Evolutionary conservation across 2,329 filamentous ascomycete species (phyloP).

Genomic region (Aspergillus sp.): DNA sequence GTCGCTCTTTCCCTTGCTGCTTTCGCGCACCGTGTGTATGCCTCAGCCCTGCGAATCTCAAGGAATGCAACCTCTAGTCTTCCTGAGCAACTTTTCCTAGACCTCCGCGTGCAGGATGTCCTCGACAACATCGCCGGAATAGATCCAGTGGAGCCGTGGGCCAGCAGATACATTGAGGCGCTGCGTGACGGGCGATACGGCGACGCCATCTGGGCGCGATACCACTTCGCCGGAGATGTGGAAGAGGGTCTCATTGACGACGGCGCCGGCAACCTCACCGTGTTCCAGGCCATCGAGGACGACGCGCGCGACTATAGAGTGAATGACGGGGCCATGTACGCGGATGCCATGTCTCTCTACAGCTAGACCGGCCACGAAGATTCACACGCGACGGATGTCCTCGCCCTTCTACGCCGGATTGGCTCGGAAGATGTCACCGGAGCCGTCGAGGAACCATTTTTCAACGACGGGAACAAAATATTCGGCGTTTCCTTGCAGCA

Average conservation of each 20-base stretch:
- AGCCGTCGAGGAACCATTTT: not conserved
- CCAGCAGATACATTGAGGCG: no score
- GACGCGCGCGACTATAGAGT: not conserved
- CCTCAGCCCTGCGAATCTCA: no score
- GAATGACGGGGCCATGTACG: not conserved
- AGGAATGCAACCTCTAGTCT: no score
- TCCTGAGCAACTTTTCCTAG: no score
- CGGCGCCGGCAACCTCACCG: not conserved
- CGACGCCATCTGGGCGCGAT: no score
- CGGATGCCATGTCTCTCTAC: not conserved
- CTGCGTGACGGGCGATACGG: no score
- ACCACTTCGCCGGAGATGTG: not conserved
- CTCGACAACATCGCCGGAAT: no score
- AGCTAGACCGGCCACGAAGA: not conserved
- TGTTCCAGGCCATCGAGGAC: not conserved
- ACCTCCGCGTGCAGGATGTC: no score
- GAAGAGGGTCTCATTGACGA: not conserved
- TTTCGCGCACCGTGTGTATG: no score
- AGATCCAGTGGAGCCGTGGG: no score
- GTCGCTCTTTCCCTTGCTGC: no score
- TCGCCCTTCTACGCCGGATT: not conserved
- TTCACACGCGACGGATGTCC: slow-evolving; percentile 2
- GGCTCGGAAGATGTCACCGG: not conserved
- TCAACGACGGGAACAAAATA: not conserved
- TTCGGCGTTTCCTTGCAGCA: not conserved